A percentile compares a stretch with the other conserved stretches of the same genome.
phyloP scores from a whole-genome alignment of 345 rosid species.

The Mercurialis annua region DNA sequence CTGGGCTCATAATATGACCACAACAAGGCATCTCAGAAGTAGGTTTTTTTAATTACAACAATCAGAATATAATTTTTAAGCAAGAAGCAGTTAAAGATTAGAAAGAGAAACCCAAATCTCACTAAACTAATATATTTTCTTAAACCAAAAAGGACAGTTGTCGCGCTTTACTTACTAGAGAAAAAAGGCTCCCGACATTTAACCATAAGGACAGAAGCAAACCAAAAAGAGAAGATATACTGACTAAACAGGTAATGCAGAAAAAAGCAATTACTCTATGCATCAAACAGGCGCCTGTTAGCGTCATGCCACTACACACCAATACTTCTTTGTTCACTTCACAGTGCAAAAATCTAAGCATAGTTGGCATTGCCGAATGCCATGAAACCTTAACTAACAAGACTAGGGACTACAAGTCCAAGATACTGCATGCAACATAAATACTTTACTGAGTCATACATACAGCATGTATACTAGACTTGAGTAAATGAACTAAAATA shows the following conservation, averaged over 20 bases:
- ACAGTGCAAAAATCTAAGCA: slow-evolving; percentile 3
- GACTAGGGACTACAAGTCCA: not conserved
- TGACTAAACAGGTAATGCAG: not conserved
- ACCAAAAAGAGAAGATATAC: not conserved
- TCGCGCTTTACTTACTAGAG: not conserved
- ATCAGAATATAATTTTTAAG: not conserved
- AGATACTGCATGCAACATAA: slow-evolving; percentile 5
- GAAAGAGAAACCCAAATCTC: not conserved
- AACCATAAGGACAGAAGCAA: not conserved
- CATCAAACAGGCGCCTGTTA: not conserved
- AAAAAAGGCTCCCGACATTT: not conserved
- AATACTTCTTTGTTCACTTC: not conserved
- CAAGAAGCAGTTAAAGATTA: not conserved
- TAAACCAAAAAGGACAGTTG: not conserved
- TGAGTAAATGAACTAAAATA: not conserved
- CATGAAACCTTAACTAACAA: not conserved
- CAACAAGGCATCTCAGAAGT: not conserved
- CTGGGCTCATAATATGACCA: not conserved
- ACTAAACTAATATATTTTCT: not conserved
- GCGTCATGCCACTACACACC: not conserved
- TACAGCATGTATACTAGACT: not conserved
- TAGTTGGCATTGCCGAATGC: not conserved
- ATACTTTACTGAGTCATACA: not conserved
- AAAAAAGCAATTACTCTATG: not conserved
- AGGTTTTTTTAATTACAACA: not conserved